phyloP scores from a whole-genome alignment of 106 monocot species.

The Dendrobium huoshanense region DNA sequence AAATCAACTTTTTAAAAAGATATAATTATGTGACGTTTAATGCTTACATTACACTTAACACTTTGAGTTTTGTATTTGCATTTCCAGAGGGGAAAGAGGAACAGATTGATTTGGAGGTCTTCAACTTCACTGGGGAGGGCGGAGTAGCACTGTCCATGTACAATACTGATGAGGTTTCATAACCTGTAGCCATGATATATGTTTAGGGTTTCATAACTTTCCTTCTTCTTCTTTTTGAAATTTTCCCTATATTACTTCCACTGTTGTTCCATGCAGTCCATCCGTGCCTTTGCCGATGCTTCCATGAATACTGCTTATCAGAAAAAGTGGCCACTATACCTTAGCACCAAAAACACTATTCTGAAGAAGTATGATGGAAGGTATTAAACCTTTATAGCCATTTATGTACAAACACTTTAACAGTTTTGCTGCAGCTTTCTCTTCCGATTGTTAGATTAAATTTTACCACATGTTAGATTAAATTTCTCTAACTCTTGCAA shows the following conservation, averaged over 20 bases:
- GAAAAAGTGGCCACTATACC: constrained; percentile 63
- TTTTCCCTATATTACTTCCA: no score
- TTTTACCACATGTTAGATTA: no score
- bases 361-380: constrained; percentile 68
- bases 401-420: background rate
- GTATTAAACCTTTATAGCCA: constrained; percentile 14
- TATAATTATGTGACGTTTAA: background rate
- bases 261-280: constrained; percentile 25
- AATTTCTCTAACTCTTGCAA: no score
- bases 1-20: background rate
- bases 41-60: background rate
- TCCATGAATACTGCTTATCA: constrained; percentile 54
- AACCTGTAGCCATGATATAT: background rate
- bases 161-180: constrained; percentile 56
- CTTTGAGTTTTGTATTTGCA: background rate
- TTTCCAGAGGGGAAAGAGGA: constrained; percentile 44
- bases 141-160: constrained; percentile 60
- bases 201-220: no score
- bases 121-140: constrained; percentile 51
- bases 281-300: constrained; percentile 51
- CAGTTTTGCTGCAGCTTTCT: background rate
- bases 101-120: constrained; percentile 42
- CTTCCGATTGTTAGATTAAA: no score
- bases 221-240: background rate
- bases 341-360: constrained; percentile 70